Evolutionary conservation across 2,329 filamentous ascomycete genomes (phyloP), one percentile per base, ranked within the genome.

Genomic region (Leptographium wingfieldii): DNA sequence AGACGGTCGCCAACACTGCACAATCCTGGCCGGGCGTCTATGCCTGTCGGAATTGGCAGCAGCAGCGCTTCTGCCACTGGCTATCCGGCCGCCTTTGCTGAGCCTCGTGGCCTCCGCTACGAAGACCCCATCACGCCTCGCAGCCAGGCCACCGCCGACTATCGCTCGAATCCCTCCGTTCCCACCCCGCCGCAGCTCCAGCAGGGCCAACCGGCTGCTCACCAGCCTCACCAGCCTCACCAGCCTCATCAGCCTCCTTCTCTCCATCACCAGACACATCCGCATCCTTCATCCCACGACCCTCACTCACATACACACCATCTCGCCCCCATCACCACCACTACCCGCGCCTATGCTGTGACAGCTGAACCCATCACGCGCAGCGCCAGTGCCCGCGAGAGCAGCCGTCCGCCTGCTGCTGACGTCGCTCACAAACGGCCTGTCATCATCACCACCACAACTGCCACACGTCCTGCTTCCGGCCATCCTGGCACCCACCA

Each of bases 371-470:
- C 77, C 43, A 66, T 78, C 25, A 67, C 73, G 48, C 75, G 79
- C 62, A 76, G 72, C 61, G 72, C 75, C 55, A 79, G 73, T 65
- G 70, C 75, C 48, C 77, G 78, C 63, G 79, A 81, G 35, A 68
- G 71, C 43, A 74, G 78, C 68, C 78, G 79, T 33, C 77, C 77
- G 9, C 73, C 76, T 1, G 81, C 80, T 1, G 63, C 81, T 29
- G 82, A 85, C 60, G 71, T 77, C 16, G 67, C 72, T 29, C 68
- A 71, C 46, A 74, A 77, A 49, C 79, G 81, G 12, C 78, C 81
- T 59, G 76, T 83, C 65, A 80, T 83, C 60, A 76, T 84, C 63
- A 84, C 80, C 25, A 81, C 80, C n/a, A 74, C 73, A 33, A 75
- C 78, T 55, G 69, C 69, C 14, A 55, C 27, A 11, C 29, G 54